These are phyloP conservation scores for Beauveria asiatica DNA, from an alignment of 2,329 filamentous ascomycete genomes.

Conservation along the genomic window DNA sequence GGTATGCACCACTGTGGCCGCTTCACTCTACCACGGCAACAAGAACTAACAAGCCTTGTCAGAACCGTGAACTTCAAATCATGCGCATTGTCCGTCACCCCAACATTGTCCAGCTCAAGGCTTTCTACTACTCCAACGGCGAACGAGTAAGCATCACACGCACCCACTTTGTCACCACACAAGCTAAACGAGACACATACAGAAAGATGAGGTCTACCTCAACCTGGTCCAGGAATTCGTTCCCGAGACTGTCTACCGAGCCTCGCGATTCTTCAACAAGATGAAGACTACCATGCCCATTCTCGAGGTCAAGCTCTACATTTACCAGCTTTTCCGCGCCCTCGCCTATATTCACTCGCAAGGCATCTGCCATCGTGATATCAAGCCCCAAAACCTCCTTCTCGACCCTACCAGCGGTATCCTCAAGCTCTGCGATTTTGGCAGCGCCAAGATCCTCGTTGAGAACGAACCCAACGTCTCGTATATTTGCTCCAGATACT, in stretches of 20 bases:
- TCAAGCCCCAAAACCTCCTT: constrained; percentile 96
- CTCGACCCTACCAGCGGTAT: constrained; percentile 86
- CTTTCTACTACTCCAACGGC: constrained; percentile 98
- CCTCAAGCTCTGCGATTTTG: constrained; percentile 96
- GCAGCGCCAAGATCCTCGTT: constrained; percentile 95
- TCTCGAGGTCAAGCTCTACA: constrained; percentile 98
- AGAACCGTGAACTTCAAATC: constrained; percentile 99
- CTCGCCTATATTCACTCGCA: constrained; percentile 98
- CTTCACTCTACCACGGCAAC: neutral
- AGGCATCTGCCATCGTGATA: constrained; percentile 97
- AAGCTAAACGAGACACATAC: constrained; percentile 10
- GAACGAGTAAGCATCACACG: constrained; percentile 62
- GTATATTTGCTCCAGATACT: constrained; percentile 99
- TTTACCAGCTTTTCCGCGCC: constrained; percentile 97
- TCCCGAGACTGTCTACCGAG: constrained; percentile 95
- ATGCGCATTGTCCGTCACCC: constrained; percentile 99
- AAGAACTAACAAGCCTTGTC: constrained; percentile 16
- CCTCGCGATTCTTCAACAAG: constrained; percentile 98
- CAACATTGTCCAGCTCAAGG: constrained; percentile 97
- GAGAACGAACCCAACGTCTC: constrained; percentile 99
- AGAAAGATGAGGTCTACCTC: constrained; percentile 98
- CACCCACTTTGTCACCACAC: neutral
- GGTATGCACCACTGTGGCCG: constrained; percentile 44
- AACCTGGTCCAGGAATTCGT: constrained; percentile 98
- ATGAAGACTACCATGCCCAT: constrained; percentile 99